Conservation (phyloP, 352 stramenopile species). For the Phytopythium aichiense region DNA sequence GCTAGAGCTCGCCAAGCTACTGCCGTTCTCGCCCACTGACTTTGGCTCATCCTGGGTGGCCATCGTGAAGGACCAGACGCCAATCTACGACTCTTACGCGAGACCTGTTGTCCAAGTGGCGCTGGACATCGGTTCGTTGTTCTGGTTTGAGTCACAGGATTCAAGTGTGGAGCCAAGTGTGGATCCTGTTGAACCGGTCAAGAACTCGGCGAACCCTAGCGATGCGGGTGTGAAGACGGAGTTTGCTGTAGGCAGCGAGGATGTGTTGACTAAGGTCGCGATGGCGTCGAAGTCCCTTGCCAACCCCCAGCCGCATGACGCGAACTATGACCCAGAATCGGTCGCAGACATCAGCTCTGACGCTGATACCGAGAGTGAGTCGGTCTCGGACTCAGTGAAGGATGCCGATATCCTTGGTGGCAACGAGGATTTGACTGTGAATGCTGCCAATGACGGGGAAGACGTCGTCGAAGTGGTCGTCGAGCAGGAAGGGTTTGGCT, state of each 20-base stretch:
- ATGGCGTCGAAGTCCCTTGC: constrained; percentile 33
- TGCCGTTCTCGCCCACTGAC: constrained; percentile 39
- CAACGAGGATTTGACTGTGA: not conserved
- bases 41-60: constrained; percentile 29
- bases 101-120: constrained; percentile 35
- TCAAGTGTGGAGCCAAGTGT: not conserved
- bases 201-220: not conserved
- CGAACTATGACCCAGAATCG: not conserved
- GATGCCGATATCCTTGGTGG: not conserved
- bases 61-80: constrained; percentile 28
- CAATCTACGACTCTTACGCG: constrained; percentile 29
- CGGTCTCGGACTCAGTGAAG: not conserved
- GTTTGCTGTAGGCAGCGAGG: constrained; percentile 2
- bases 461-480: constrained; percentile 10
- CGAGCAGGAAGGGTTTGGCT: constrained; percentile 7
- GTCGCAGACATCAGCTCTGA: constrained; percentile 3
- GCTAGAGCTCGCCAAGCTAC: constrained; percentile 22
- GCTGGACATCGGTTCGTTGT: constrained; percentile 15
- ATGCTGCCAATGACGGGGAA: not conserved
- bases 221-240: constrained; percentile 6
- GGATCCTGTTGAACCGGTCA: constrained; percentile 5
- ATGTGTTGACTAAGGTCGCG: constrained; percentile 21
- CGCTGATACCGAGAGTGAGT: constrained; percentile 1
- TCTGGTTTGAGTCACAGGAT: constrained; percentile 15
- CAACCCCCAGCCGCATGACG: not conserved